These are phyloP conservation scores for Exophiala spinifera DNA, from an alignment of 2,329 filamentous ascomycete genomes.

Conservation along the genomic window DNA sequence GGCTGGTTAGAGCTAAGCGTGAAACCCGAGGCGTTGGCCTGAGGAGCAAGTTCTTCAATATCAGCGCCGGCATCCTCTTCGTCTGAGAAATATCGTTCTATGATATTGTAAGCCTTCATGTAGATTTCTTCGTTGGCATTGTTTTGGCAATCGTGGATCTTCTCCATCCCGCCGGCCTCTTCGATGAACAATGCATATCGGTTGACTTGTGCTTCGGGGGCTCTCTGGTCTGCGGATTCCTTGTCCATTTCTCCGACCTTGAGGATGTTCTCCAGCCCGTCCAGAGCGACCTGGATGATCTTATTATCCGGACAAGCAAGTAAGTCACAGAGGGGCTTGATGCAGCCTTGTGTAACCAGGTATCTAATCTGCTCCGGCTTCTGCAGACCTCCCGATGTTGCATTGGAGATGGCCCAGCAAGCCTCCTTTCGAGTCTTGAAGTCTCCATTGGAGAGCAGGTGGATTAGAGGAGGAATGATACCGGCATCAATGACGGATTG, in stretches of 20 bases:
- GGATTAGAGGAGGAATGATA: constrained; percentile 93
- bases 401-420: constrained; percentile 99
- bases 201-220: constrained; percentile 76
- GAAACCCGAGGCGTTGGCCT: constrained; percentile 72
- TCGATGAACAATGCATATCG: constrained; percentile 97
- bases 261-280: constrained; percentile 97
- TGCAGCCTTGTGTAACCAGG: constrained; percentile 87
- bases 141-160: constrained; percentile 99
- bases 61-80: constrained; percentile 79
- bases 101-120: constrained; percentile 99
- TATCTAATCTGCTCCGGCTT: constrained; percentile 99
- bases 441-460: constrained; percentile 92
- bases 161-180: constrained; percentile 98
- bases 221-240: constrained; percentile 70
- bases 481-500: constrained; percentile 95
- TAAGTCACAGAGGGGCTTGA: constrained; percentile 94
- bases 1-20: constrained; percentile 63
- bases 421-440: constrained; percentile 99
- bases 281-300: constrained; percentile 97
- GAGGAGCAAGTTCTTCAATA: constrained; percentile 75
- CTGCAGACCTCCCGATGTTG: constrained; percentile 93
- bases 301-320: constrained; percentile 98
- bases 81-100: constrained; percentile 99
- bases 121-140: constrained; percentile 99
- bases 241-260: constrained; percentile 99